Conservation (phyloP, 2,329 filamentous ascomycete species). For the Diaporthe longicolla region DNA sequence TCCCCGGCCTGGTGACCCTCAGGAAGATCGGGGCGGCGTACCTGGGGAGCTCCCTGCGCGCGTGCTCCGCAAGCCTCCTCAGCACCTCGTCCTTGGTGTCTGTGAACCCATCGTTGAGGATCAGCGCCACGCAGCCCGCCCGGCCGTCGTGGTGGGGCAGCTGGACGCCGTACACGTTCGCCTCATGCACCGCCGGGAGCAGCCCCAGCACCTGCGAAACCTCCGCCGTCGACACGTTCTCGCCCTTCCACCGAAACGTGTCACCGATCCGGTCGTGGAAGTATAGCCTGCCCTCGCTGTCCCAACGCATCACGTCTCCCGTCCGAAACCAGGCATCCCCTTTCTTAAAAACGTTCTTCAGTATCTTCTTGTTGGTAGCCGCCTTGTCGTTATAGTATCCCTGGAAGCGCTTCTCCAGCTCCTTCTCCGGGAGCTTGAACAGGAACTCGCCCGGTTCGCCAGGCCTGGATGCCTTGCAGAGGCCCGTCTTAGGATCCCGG, state of each 20-base stretch:
- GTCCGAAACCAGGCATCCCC: conserved; percentile 88
- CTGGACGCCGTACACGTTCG: conserved; percentile 88
- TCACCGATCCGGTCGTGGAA: conserved; percentile 88
- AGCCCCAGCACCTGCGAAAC: conserved; percentile 81
- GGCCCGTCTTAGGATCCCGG: conserved; percentile 77
- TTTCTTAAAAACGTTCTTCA: conserved; percentile 79
- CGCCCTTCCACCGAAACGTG: conserved; percentile 85
- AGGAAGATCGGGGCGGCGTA: conserved; percentile 87
- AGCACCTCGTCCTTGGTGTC: conserved; percentile 59
- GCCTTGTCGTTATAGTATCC: conserved; percentile 84
- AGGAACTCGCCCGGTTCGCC: conserved; percentile 83
- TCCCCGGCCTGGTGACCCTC: conserved; percentile 70
- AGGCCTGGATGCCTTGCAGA: conserved; percentile 71
- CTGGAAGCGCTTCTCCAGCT: conserved; percentile 78
- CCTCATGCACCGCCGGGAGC: conserved; percentile 78
- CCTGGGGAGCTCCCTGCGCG: conserved; percentile 71
- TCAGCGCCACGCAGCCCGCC: conserved; percentile 76
- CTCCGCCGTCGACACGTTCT: conserved; percentile 87
- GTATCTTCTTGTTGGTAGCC: conserved; percentile 80
- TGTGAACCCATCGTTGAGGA: conserved; percentile 61
- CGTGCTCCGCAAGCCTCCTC: conserved; percentile 73
- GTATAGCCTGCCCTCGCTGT: conserved; percentile 78
- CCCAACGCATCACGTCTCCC: conserved; percentile 84
- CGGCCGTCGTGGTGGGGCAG: conserved; percentile 87
- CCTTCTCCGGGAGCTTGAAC: conserved; percentile 75